These are phyloP conservation scores for Iberis pinnata DNA, from an alignment of 345 rosid species.

Conservation along the genomic window DNA sequence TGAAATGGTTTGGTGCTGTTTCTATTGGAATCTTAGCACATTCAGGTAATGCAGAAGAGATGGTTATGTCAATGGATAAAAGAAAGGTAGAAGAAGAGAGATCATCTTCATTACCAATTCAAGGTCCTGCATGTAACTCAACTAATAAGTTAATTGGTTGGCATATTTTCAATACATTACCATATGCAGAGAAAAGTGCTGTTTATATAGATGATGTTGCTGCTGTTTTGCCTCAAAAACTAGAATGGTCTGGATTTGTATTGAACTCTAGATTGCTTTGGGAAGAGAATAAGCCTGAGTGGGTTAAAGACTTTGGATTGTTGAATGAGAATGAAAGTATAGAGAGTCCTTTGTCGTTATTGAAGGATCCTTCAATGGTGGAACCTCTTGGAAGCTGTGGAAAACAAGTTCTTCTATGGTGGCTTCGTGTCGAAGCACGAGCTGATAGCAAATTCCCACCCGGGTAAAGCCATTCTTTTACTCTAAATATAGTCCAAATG, in stretches of 20 bases:
- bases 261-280: constrained; percentile 83
- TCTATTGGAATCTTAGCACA: constrained; percentile 77
- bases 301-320: constrained; percentile 64
- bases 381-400: constrained; percentile 98
- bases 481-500: too few relatives aligned
- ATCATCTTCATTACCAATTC: constrained; percentile 52
- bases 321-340: constrained; percentile 37
- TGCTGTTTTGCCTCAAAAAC: constrained; percentile 67
- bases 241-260: constrained; percentile 97
- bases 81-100: constrained; percentile 32
- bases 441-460: constrained; percentile 98
- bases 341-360: constrained; percentile 69
- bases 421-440: constrained; percentile 99
- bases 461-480: constrained; percentile 41
- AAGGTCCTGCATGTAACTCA: constrained; percentile 93
- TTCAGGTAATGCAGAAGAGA: constrained; percentile 47
- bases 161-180: constrained; percentile 70
- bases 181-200: constrained; percentile 57
- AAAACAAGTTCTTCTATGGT: constrained; percentile 83
- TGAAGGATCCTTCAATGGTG: constrained; percentile 62
- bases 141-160: constrained; percentile 66
- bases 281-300: constrained; percentile 76
- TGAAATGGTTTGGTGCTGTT: constrained; percentile 83
- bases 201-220: constrained; percentile 72
- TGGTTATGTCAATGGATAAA: constrained; percentile 24